Conservation (phyloP, 805 yeast species). For the Soucietia sequanensis region DNA sequence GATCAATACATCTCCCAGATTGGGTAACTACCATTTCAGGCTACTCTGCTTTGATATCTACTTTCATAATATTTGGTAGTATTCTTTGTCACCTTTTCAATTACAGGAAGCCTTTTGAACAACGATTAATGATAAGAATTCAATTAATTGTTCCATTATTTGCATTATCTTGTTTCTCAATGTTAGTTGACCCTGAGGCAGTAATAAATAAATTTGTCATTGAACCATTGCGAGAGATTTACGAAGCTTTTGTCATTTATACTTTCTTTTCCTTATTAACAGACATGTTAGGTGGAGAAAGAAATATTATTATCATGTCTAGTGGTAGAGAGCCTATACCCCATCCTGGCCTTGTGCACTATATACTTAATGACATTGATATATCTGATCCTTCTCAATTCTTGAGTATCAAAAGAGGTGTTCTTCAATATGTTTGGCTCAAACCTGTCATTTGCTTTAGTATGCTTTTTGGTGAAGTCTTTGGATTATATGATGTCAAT, state of each 20-base stretch:
- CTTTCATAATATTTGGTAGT: constrained; percentile 19
- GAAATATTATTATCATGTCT: constrained; percentile 69
- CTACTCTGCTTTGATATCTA: constrained; percentile 19
- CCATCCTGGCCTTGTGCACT: constrained; percentile 60
- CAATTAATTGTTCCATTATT: constrained; percentile 79
- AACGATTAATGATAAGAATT: constrained; percentile 79
- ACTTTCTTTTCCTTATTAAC: constrained; percentile 86
- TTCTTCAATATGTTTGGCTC: constrained; percentile 92
- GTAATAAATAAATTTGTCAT: constrained; percentile 42
- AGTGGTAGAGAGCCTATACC: constrained; percentile 69
- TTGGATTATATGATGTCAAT: constrained; percentile 52
- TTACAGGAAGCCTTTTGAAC: constrained; percentile 87
- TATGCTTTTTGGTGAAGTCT: constrained; percentile 45
- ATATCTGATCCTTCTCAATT: constrained; percentile 84
- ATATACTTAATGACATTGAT: constrained; percentile 59
- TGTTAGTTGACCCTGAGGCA: constrained; percentile 47
- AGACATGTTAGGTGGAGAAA: constrained; percentile 87
- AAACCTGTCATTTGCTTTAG: constrained; percentile 76
- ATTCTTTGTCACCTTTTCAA: constrained; percentile 45
- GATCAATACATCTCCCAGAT: constrained; percentile 6
- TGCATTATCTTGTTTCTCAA: constrained; percentile 65
- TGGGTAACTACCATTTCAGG: constrained; percentile 20
- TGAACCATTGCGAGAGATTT: constrained; percentile 82
- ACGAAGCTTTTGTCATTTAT: constrained; percentile 94
- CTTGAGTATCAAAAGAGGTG: constrained; percentile 74